Evolutionary conservation across 2,329 filamentous ascomycete species (phyloP).

Genomic region (Cryphonectria radicalis): DNA sequence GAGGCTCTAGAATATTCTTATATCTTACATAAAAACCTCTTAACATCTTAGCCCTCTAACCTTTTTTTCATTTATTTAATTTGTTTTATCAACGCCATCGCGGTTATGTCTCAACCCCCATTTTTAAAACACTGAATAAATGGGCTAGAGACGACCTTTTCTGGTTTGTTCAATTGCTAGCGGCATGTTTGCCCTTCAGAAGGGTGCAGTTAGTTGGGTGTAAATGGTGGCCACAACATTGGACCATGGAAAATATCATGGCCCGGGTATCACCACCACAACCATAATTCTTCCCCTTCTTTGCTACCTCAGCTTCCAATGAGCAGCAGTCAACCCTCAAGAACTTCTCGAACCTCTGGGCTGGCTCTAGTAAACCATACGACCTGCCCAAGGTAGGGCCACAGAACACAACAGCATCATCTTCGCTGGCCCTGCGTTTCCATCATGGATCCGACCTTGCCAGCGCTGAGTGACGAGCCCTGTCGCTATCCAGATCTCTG

Average conservation of each 20-base stretch:
- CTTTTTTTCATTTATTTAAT: neutral
- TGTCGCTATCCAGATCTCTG: conserved; percentile 23
- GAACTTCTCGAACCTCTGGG: neutral
- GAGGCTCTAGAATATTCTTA: neutral
- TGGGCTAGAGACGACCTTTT: neutral
- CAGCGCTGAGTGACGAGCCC: conserved; percentile 9
- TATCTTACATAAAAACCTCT: neutral
- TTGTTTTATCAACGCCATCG: neutral
- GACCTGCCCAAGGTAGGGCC: neutral
- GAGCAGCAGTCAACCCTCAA: neutral
- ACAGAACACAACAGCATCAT: too few relatives aligned
- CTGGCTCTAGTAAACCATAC: neutral
- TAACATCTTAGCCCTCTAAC: neutral
- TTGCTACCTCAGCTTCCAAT: neutral
- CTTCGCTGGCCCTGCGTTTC: neutral
- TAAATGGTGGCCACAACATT: neutral
- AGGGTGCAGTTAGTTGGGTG: neutral
- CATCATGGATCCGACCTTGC: conserved; percentile 3
- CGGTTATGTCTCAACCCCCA: neutral
- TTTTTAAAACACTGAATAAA: neutral
- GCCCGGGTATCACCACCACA: neutral
- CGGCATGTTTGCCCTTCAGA: neutral
- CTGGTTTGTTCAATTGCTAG: neutral
- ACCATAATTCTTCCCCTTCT: neutral
- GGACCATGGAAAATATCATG: neutral